These are phyloP conservation scores for Talaromyces pinophilus DNA, from an alignment of 2,329 filamentous ascomycete species.

Conservation along the genomic window DNA sequence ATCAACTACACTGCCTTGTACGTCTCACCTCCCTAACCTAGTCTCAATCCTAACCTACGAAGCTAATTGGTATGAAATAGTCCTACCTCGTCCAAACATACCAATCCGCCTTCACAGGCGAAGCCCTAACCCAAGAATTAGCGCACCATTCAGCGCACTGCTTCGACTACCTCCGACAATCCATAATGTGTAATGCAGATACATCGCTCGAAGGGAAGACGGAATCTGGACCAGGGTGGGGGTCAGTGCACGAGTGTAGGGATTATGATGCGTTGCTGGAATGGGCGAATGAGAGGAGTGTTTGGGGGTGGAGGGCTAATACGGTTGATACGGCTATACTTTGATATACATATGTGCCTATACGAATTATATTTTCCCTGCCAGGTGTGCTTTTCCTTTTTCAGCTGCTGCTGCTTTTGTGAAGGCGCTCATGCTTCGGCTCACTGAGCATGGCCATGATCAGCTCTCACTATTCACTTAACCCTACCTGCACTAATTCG, in stretches of 20 bases:
- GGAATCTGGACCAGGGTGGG: conserved; percentile 9
- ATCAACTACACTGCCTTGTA: conserved; percentile 17
- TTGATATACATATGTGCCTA: conserved; percentile 1
- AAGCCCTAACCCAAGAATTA: conserved; percentile 10
- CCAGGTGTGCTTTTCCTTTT: no score
- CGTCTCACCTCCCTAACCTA: not conserved
- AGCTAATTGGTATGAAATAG: not conserved
- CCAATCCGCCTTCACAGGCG: conserved; percentile 14
- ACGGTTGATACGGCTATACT: conserved; percentile 16
- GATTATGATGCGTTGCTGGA: conserved; percentile 15
- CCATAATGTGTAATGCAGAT: conserved; percentile 14
- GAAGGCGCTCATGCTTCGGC: no score
- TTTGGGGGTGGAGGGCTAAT: conserved; percentile 16
- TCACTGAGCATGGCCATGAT: no score
- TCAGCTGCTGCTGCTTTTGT: no score
- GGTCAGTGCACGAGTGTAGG: conserved; percentile 4
- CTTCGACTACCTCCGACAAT: conserved; percentile 18
- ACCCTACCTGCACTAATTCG: no score
- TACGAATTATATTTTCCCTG: no score
- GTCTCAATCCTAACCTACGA: no score
- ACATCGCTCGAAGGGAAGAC: conserved; percentile 16
- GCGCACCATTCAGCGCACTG: conserved; percentile 16
- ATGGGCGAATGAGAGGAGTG: conserved; percentile 16
- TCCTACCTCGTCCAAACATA: conserved; percentile 19
- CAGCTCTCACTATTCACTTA: no score